phyloP scores from a whole-genome alignment of 2,329 filamentous ascomycete genomes.

The Aureobasidium sp. region DNA sequence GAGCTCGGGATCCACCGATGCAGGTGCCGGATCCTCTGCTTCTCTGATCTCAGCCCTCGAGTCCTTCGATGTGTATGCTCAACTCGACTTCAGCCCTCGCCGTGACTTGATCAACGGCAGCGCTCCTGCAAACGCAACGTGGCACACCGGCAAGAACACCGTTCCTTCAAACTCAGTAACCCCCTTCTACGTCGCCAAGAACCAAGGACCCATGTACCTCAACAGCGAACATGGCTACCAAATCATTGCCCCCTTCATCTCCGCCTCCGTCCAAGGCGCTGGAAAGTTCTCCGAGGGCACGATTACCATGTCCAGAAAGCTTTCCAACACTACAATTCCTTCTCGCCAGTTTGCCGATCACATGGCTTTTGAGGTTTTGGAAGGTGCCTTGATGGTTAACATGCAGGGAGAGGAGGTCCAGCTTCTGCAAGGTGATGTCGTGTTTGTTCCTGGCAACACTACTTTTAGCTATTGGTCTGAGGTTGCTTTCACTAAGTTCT shows the following conservation, averaged over 20 bases:
- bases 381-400: not conserved
- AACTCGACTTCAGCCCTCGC: slow-evolving; percentile 36
- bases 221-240: slow-evolving; percentile 34
- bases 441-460: slow-evolving; percentile 8
- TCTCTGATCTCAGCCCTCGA: slow-evolving; percentile 32
- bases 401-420: not conserved
- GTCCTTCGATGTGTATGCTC: slow-evolving; percentile 38
- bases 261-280: slow-evolving; percentile 28
- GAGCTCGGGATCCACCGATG: slow-evolving; percentile 22
- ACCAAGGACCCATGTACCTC: slow-evolving; percentile 41
- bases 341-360: slow-evolving; percentile 25
- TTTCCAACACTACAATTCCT: slow-evolving; percentile 20
- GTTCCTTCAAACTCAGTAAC: slow-evolving; percentile 27
- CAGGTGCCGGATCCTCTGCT: slow-evolving; percentile 25
- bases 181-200: slow-evolving; percentile 41
- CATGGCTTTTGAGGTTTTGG: slow-evolving; percentile 11
- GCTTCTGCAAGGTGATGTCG: slow-evolving; percentile 8
- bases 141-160: slow-evolving; percentile 34
- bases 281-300: slow-evolving; percentile 40
- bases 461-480: slow-evolving; percentile 5
- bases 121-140: slow-evolving; percentile 28
- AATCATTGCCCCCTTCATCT: slow-evolving; percentile 40
- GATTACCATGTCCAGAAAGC: slow-evolving; percentile 32
- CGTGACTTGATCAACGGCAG: slow-evolving; percentile 37
- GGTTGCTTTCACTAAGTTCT: slow-evolving; percentile 9